Percentiles rank a stretch among this genome's conserved stretches.
Conservation (phyloP, 768 basidiomycete genomes). For the Termitomyces bulborhizus region DNA sequence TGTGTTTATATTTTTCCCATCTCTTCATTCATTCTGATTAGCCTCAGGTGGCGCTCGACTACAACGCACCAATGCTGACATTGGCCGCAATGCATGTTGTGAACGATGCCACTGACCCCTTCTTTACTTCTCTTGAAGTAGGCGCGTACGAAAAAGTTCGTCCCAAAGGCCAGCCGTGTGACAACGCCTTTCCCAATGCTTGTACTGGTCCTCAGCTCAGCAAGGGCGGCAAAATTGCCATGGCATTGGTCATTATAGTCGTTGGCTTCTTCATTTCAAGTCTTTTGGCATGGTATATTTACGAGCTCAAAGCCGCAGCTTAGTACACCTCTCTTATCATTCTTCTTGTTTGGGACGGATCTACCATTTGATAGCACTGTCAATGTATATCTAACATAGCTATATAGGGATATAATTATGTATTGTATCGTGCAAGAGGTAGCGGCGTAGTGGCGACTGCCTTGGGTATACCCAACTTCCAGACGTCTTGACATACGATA, state of each 20-base stretch:
- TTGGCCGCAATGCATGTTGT: constrained; percentile 75
- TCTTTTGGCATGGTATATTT: constrained; percentile 33
- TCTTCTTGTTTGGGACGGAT: not conserved
- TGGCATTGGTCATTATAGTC: constrained; percentile 59
- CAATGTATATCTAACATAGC: not conserved
- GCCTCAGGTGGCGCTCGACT: constrained; percentile 70
- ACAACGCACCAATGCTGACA: constrained; percentile 86
- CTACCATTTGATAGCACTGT: not conserved
- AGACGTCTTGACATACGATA: not conserved
- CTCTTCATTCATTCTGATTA: not conserved
- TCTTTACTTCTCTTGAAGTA: constrained; percentile 62
- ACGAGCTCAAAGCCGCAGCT: constrained; percentile 11
- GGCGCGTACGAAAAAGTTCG: constrained; percentile 58
- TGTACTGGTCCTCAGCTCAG: constrained; percentile 51
- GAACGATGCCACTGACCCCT: constrained; percentile 65
- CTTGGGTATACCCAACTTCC: not conserved
- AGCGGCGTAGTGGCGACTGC: not conserved
- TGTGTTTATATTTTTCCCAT: constrained; percentile 17
- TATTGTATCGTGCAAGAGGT: not conserved
- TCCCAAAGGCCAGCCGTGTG: constrained; percentile 73
- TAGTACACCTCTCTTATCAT: not conserved
- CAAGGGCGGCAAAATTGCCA: constrained; percentile 56
- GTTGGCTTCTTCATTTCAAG: constrained; percentile 55
- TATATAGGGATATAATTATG: not conserved
- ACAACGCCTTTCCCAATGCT: constrained; percentile 54